Evolutionary conservation across 352 stramenopile species (phyloP), one percentile per base, ranked within the genome.

Genomic region (Peronospora belbahrii): DNA sequence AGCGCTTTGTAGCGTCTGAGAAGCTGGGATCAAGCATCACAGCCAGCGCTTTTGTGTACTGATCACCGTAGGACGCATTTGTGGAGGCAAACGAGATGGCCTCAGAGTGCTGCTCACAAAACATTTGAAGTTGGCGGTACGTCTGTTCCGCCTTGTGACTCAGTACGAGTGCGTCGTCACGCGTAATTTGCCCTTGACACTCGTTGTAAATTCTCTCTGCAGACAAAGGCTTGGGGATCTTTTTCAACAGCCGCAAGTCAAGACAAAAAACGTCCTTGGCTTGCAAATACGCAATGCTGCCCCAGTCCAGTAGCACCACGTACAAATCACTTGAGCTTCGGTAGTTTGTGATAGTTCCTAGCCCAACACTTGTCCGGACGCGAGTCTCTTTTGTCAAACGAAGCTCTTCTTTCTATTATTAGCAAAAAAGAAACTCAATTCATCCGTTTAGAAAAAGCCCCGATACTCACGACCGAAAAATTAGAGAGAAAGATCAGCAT

Each of bases 31-130:
- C 79, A 2, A 91, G 52, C 18, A 87, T 36, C 7, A 73, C 79
- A 20, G 48, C 46, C 4, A 91, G 41, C 7, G 76, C 67, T 33
- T 66, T 39, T 0, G 69, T 68, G 48, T 91, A 91, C 37, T 88
- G 70, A 15, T 83, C 67, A 10, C 77, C 66, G 39, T 88, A 89
- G 13, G 56, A 56, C 1, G 69, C 66, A 30, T 87, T 89, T 1
- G 74, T 87, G 2, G 77, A 87, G 7, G 89, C 62, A 19, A 85
- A 84, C 30, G 77, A 88, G 13, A 91, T 83, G 11, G 72, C 62
- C 30, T 84, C 64, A 1, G 74, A 71, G 45, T 91, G 69, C 35
- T 83, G 56, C 33, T 88, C 80, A 23, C 77, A 91, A 31, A 88
- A 76, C 13, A 42, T 45, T 41, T 85, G 66, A n/a, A 89, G 51